These are phyloP conservation scores for Phytophthora podocarpi DNA, from an alignment of 352 stramenopile species.

Conservation along the genomic window DNA sequence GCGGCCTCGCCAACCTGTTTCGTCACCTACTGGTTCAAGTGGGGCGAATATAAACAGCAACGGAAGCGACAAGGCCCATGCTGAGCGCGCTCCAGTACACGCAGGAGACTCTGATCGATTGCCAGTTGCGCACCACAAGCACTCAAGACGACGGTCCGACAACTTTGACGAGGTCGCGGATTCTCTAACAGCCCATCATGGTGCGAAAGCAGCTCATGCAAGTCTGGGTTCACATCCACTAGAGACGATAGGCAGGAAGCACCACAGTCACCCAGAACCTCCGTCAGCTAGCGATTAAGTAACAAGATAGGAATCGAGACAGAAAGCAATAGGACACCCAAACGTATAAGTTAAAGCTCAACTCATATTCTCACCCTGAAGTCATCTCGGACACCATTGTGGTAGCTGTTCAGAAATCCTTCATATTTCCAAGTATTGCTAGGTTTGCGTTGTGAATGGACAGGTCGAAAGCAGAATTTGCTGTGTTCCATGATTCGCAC, in stretches of 20 bases:
- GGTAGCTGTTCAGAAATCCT: no score
- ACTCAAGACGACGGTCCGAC: constrained; percentile 51
- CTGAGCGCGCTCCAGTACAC: constrained; percentile 49
- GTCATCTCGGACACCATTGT: no score
- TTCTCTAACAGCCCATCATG: constrained; percentile 18
- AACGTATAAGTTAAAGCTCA: constrained; percentile 31
- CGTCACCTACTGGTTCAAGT: constrained; percentile 22
- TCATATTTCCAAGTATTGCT: no score
- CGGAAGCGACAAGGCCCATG: constrained; percentile 51
- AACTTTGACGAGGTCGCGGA: constrained; percentile 45
- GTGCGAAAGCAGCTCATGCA: constrained; percentile 19
- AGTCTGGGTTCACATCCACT: constrained; percentile 28
- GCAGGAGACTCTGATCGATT: constrained; percentile 51
- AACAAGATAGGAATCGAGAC: constrained; percentile 16
- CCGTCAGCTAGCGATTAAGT: constrained; percentile 27
- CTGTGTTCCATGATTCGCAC: no score
- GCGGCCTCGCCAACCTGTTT: constrained; percentile 35
- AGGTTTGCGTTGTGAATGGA: no score
- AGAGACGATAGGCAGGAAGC: constrained; percentile 35
- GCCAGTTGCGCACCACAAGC: constrained; percentile 52
- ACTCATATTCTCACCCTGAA: constrained; percentile 2
- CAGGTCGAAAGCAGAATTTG: no score
- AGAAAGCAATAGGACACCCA: constrained; percentile 9
- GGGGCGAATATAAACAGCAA: constrained; percentile 25
- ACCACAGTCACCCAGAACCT: constrained; percentile 24